Base-by-base conservation (phyloP, 805 yeast genomes). In the Yamadazyma nakazawae region DNA sequence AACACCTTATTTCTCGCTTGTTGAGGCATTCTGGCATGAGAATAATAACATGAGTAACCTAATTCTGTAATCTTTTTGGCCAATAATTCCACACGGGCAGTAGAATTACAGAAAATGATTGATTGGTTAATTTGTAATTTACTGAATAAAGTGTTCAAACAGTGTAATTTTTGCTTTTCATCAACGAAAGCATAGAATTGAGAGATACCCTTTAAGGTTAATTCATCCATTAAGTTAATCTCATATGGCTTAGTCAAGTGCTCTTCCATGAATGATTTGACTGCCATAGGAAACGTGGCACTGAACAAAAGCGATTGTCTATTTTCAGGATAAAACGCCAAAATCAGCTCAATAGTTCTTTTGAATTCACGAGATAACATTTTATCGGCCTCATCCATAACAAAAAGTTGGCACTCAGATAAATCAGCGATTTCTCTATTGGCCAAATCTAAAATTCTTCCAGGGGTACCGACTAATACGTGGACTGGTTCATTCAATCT, bases 381-480 rank as follows among this genome's bases (percentile, higher is more conserved):
- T 68, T 94, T 94, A 69, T 94, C 99, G 48, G 99, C 99, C 76
- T 94, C 99, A 68, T 94, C 99, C 97, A 94, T 90, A 45, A 95
- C 84, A 64, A 94, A 90, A 65, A 88, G 75, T 38, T 86, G 84
- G 69, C 96, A 88, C 52, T 85, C 86, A 46, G 88, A 82, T 50
- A 94, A 79, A 62, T 92, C 96, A 11, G 96, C 96, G 46, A 92
- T 76, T 45, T 79, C 76, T 74, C 96, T 85, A 28, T 90, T 79
- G 6, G 97, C 97, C 62, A 94, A 80, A 69, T 94, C 99, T 51
- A 94, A 78, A 34, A 94, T 91, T 75, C 99, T 84, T 58, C 99
- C 99, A 2, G 98, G 98, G 30, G 99, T 94, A 54, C 97, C 99
- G 37, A 94, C 99, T 50, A 94, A 72, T 36, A 94, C 81, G 66